Conservation (phyloP, 2,329 filamentous ascomycete species). For the Ilyonectria mors-panacis region DNA sequence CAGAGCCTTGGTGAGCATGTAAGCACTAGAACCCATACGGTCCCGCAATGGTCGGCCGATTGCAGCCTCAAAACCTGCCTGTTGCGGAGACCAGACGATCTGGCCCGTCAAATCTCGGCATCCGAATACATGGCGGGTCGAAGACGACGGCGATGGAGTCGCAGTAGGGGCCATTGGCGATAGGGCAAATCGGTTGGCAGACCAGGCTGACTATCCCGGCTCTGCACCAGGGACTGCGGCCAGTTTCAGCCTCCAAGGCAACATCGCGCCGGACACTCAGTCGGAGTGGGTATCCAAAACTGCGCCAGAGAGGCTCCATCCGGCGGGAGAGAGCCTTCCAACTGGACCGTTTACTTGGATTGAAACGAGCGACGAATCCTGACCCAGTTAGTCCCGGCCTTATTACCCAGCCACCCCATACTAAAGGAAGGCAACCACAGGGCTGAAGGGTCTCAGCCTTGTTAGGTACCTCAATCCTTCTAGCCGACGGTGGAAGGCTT, state of each 20-base stretch:
- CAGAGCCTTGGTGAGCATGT: slow-evolving; percentile 20
- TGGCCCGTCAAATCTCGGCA: background rate
- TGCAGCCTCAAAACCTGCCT: slow-evolving; percentile 4
- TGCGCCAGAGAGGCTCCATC: background rate
- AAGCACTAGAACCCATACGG: slow-evolving; percentile 32
- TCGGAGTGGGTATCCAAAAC: background rate
- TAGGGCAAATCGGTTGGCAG: background rate
- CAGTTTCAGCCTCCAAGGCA: slow-evolving; percentile 4
- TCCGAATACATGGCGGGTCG: background rate
- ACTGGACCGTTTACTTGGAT: background rate
- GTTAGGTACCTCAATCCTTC: background rate
- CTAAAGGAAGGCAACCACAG: background rate
- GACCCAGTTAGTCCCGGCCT: background rate
- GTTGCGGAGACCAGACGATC: slow-evolving; percentile 4
- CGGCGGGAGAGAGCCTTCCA: background rate
- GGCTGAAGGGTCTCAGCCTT: slow-evolving; percentile 13
- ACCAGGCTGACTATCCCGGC: background rate
- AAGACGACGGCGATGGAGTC: background rate
- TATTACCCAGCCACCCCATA: background rate
- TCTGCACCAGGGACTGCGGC: background rate
- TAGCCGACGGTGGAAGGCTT: background rate
- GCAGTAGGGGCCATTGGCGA: background rate
- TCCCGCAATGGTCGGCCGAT: background rate
- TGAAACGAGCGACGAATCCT: background rate
- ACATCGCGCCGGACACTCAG: background rate